phyloP scores from a whole-genome alignment of 805 yeast genomes.

The Yarrowia keelungensis region DNA sequence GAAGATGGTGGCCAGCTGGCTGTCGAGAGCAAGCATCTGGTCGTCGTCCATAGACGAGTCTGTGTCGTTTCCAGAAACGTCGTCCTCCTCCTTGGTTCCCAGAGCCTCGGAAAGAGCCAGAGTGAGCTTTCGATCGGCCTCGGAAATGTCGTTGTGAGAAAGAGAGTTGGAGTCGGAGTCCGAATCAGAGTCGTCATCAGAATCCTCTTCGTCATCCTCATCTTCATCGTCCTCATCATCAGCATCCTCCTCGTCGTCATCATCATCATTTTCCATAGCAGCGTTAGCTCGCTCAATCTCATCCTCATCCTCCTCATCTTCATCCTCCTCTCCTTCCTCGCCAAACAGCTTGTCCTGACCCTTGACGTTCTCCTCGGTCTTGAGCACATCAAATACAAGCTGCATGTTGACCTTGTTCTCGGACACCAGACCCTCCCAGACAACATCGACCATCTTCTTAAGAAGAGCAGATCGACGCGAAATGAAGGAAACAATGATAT shows the following conservation, averaged over 20 bases:
- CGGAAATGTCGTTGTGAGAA: slow-evolving; percentile 49
- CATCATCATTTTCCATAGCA: slow-evolving; percentile 52
- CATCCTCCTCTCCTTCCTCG: slow-evolving; percentile 59
- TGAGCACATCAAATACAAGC: slow-evolving; percentile 61
- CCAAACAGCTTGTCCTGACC: slow-evolving; percentile 82
- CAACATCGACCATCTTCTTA: slow-evolving; percentile 62
- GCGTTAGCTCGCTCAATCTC: slow-evolving; percentile 45
- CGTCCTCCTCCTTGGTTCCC: slow-evolving; percentile 42
- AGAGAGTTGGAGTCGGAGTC: slow-evolving; percentile 49
- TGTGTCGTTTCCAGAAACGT: slow-evolving; percentile 49
- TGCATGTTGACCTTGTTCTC: slow-evolving; percentile 54
- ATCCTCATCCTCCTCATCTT: slow-evolving; percentile 55
- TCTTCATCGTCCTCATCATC: slow-evolving; percentile 49
- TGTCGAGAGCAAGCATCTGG: slow-evolving; percentile 94
- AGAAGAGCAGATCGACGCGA: slow-evolving; percentile 65
- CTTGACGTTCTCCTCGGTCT: slow-evolving; percentile 76
- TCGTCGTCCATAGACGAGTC: slow-evolving; percentile 89
- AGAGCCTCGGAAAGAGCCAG: slow-evolving; percentile 48
- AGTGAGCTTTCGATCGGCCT: slow-evolving; percentile 51
- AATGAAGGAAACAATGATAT: slow-evolving; percentile 63
- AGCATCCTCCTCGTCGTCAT: slow-evolving; percentile 46
- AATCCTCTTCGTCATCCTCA: neutral
- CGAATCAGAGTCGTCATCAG: slow-evolving; percentile 52
- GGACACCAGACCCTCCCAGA: slow-evolving; percentile 64
- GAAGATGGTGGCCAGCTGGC: slow-evolving; percentile 80